Base-by-base conservation (phyloP, 2,329 filamentous ascomycete genomes). In the Phaeosphaeriaceae sp. region DNA sequence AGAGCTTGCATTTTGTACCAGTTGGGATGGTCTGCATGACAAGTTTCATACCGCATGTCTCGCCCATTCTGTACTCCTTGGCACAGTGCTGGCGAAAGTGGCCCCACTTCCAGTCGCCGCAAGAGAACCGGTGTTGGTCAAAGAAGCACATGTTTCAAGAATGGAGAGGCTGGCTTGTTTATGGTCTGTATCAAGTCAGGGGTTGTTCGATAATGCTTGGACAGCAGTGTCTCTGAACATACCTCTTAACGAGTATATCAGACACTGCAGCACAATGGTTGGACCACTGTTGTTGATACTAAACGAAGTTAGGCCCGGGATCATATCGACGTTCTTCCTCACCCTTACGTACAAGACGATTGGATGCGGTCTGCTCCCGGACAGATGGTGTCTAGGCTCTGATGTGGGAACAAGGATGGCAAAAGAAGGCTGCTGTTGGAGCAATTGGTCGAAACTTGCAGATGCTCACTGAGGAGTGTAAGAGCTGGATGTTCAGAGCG, bases 31-130 rank as follows among this genome's bases (percentile, higher is more conserved):
- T 93, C 68, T 87, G 82, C 82, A 91, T 93, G 74, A 97, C 89
- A 64, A 97, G 86, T 81, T 92, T 96, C 81, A 97, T 89, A 61
- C 94, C 94, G 80, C 94, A 98, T 40, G 94, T 97, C 84, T 98
- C 94, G 72, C 94, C 94, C 67, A 91, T 97, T 66, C 94, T 91
- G 82, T 96, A 96, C 78, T 97, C 94, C 80, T 92, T 93, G 79
- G 91, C 89, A 85, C 94, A 98, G 77, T 96, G 93, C 79, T 93
- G 87, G 66, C 91, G 89, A 83, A 97, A 97, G 81, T 90, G 90
- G 66, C 92, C 91, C 93, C 93, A 98, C 79, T 93, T 92, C 89
- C 91, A 97, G 85, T 92, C 94, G 73, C 91, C 91, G 81, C 94
- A 98, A 57, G 79, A 79, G 86, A 91, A 97, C 69, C 88, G 86